These are phyloP conservation scores for Saturnispora kantuleensis DNA, from an alignment of 805 yeast species.

Conservation along the genomic window DNA sequence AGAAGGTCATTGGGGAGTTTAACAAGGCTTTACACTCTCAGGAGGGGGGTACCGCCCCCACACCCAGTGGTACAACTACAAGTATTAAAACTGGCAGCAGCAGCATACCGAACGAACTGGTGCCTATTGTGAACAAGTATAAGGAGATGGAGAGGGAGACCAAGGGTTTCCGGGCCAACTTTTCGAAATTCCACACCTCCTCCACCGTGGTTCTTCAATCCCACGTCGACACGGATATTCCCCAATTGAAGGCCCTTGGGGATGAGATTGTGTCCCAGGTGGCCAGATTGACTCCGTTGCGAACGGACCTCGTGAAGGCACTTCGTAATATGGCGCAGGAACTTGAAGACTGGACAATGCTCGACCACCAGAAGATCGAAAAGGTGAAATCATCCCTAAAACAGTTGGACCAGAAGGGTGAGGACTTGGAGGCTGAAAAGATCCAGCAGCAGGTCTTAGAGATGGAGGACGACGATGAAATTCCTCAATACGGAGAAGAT, in stretches of 20 bases:
- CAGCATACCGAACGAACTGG: conserved; percentile 6
- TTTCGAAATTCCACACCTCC: conserved; percentile 17
- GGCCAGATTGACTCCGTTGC: conserved; percentile 13
- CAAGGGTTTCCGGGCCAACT: conserved; percentile 16
- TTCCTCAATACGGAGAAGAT: not conserved
- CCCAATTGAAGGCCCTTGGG: conserved; percentile 15
- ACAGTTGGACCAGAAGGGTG: conserved; percentile 4
- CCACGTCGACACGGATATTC: not conserved
- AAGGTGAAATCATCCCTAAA: not conserved
- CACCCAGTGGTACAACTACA: not conserved
- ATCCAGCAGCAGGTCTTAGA: conserved; percentile 6
- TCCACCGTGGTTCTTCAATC: conserved; percentile 2
- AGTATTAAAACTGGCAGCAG: not conserved
- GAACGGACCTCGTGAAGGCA: conserved; percentile 19
- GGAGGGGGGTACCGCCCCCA: not conserved
- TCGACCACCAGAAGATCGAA: conserved; percentile 10
- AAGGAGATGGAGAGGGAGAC: conserved; percentile 1
- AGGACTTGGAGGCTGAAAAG: not conserved
- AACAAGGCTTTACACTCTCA: not conserved
- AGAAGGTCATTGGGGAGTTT: conserved; percentile 14
- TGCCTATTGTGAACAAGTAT: conserved; percentile 5
- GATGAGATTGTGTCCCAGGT: conserved; percentile 13
- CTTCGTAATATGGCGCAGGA: conserved; percentile 21
- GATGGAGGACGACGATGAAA: conserved; percentile 2
- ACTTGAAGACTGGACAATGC: conserved; percentile 24